A percentile compares a stretch with the other conserved stretches of the same genome.
These are phyloP conservation scores for Cryptococcus wingfieldii DNA, from an alignment of 1,284 basidiomycete species.

Conservation along the genomic window DNA sequence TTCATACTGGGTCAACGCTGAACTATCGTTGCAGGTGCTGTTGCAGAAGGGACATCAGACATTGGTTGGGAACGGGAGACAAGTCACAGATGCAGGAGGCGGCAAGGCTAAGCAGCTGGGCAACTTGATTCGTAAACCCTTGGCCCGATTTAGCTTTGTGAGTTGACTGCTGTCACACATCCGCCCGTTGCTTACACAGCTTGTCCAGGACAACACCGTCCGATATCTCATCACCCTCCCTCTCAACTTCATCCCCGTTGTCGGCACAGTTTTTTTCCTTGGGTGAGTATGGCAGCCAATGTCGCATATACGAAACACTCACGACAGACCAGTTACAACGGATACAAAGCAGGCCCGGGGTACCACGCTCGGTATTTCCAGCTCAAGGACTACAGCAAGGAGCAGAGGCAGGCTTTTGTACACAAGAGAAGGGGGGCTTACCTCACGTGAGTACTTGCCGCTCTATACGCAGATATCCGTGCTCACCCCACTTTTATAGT, in stretches of 20 bases:
- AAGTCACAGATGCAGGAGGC: constrained; percentile 27
- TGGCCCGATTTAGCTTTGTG: constrained; percentile 40
- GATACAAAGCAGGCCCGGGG: constrained; percentile 56
- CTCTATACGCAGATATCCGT: background rate
- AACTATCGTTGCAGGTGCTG: constrained; percentile 31
- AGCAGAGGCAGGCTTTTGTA: constrained; percentile 47
- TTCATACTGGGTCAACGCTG: background rate
- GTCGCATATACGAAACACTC: no score
- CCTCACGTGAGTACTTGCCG: constrained; percentile 53
- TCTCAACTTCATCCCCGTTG: constrained; percentile 61
- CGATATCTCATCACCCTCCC: constrained; percentile 50
- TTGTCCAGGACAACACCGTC: constrained; percentile 38
- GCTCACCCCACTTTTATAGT: constrained; percentile 42
- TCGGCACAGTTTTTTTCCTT: constrained; percentile 63
- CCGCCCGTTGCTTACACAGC: background rate
- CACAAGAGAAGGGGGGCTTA: constrained; percentile 54
- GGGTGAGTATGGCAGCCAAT: constrained; percentile 20
- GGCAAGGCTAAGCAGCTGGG: constrained; percentile 42
- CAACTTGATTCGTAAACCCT: constrained; percentile 43
- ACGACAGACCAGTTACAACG: constrained; percentile 11
- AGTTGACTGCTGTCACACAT: background rate
- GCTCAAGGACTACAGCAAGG: constrained; percentile 55
- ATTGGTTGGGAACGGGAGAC: constrained; percentile 48
- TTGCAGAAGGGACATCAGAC: constrained; percentile 45
- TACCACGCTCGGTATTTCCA: constrained; percentile 67